Evolutionary conservation across 192 early-diverging fungal genomes (phyloP).

Genomic region (Coemansia asiatica): DNA sequence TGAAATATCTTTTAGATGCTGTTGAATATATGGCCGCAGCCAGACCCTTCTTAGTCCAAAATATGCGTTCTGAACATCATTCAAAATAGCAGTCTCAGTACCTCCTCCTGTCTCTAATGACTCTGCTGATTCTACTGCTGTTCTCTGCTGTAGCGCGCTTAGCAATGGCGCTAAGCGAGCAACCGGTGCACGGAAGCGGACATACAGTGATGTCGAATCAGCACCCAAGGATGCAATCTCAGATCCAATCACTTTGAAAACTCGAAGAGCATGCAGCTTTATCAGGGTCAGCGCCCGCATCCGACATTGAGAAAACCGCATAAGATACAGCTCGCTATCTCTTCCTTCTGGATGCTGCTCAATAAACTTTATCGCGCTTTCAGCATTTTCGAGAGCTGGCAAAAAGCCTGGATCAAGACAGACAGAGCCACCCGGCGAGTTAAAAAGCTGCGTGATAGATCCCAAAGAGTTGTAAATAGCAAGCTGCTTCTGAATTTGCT

Average conservation of each 20-base stretch:
- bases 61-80: slow-evolving; percentile 76
- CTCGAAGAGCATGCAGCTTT: slow-evolving; percentile 75
- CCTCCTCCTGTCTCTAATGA: no score
- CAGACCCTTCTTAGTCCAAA: slow-evolving; percentile 69
- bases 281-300: slow-evolving; percentile 91
- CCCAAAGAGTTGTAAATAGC: slow-evolving; percentile 85
- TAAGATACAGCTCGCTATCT: slow-evolving; percentile 90
- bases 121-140: slow-evolving; percentile 18
- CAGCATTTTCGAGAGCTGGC: slow-evolving; percentile 77
- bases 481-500: slow-evolving; percentile 62
- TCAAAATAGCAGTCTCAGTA: slow-evolving; percentile 73
- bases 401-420: slow-evolving; percentile 79
- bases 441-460: slow-evolving; percentile 73
- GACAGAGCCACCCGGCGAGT: slow-evolving; percentile 79
- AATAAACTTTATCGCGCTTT: slow-evolving; percentile 65
- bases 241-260: slow-evolving; percentile 32
- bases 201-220: slow-evolving; percentile 57
- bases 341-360: slow-evolving; percentile 60
- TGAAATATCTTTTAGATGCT: slow-evolving; percentile 59
- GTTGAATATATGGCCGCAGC: slow-evolving; percentile 65
- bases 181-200: slow-evolving; percentile 76
- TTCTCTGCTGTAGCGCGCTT: slow-evolving; percentile 74
- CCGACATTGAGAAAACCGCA: slow-evolving; percentile 93
- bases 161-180: slow-evolving; percentile 64
- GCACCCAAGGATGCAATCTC: background rate